phyloP scores from a whole-genome alignment of 768 basidiomycete genomes.

The Panaeolus cyanescens region DNA sequence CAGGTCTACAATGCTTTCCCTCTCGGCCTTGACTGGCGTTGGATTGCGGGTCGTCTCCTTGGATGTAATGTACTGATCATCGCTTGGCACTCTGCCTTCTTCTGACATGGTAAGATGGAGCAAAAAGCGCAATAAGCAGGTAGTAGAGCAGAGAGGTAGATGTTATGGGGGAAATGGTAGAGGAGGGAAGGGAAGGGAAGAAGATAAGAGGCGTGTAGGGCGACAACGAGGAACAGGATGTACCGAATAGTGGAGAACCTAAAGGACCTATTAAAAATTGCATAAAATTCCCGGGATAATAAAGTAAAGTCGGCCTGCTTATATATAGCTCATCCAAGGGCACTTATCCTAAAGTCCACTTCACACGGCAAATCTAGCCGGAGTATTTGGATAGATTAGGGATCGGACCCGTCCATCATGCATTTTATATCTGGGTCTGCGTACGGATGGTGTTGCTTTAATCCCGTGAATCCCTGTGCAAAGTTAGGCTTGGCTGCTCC shows the following conservation, averaged over 20 bases:
- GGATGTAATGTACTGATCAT: not conserved
- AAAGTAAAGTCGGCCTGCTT: not conserved
- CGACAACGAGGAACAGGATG: not conserved
- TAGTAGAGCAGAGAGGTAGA: not conserved
- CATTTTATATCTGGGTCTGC: too few species aligned
- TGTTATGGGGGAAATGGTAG: not conserved
- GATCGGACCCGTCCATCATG: not conserved
- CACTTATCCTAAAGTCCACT: not conserved
- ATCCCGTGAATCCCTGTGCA: too few species aligned
- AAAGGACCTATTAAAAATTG: not conserved
- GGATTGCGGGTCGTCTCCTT: not conserved
- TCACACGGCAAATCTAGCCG: not conserved
- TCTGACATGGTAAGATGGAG: not conserved
- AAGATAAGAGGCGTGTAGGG: too few species aligned
- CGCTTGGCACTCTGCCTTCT: not conserved
- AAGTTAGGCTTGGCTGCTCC: too few species aligned
- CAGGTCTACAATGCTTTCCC: constrained; percentile 1
- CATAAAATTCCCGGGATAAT: not conserved
- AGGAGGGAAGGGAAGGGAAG: not conserved
- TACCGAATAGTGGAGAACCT: not conserved
- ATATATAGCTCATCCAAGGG: not conserved
- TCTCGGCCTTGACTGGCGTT: not conserved
- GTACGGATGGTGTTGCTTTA: too few species aligned
- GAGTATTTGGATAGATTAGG: not conserved
- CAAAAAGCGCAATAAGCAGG: not conserved